These are phyloP conservation scores for Elsinoe australis DNA, from an alignment of 2,329 filamentous ascomycete species.

Conservation along the genomic window DNA sequence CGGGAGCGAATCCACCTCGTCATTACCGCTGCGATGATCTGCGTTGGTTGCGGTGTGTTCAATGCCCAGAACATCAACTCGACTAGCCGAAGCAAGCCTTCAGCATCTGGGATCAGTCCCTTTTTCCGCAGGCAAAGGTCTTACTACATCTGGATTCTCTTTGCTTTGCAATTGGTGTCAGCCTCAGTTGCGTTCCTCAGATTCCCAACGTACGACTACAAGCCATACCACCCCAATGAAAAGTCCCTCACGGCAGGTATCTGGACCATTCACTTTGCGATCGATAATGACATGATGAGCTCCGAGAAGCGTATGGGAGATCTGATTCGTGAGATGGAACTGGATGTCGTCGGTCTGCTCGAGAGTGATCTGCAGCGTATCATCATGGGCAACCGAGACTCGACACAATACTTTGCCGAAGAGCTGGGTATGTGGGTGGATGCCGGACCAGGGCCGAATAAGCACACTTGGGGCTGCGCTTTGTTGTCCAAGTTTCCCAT, in stretches of 20 bases:
- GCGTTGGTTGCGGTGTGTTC: conserved; percentile 78
- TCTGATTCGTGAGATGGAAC: conserved; percentile 67
- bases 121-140: conserved; percentile 46
- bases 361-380: conserved; percentile 93
- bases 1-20: conserved; percentile 95
- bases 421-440: conserved; percentile 98
- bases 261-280: conserved; percentile 96
- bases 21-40: conserved; percentile 77
- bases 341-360: conserved; percentile 93
- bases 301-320: conserved; percentile 84
- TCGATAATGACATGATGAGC: conserved; percentile 99
- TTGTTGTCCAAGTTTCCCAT: conserved; percentile 97
- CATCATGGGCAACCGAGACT: conserved; percentile 98
- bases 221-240: conserved; percentile 78
- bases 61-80: conserved; percentile 49
- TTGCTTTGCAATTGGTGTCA: conserved; percentile 71
- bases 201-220: conserved; percentile 88
- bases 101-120: conserved; percentile 28
- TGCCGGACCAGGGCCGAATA: conserved; percentile 94
- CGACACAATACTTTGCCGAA: conserved; percentile 89
- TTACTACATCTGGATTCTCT: conserved; percentile 64
- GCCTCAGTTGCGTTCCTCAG: conserved; percentile 75
- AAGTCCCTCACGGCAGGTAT: conserved; percentile 90
- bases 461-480: conserved; percentile 94
- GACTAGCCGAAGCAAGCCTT: conserved; percentile 38